These are phyloP conservation scores for Clarireedia hainanense DNA, from an alignment of 2,329 filamentous ascomycete genomes.

Conservation along the genomic window DNA sequence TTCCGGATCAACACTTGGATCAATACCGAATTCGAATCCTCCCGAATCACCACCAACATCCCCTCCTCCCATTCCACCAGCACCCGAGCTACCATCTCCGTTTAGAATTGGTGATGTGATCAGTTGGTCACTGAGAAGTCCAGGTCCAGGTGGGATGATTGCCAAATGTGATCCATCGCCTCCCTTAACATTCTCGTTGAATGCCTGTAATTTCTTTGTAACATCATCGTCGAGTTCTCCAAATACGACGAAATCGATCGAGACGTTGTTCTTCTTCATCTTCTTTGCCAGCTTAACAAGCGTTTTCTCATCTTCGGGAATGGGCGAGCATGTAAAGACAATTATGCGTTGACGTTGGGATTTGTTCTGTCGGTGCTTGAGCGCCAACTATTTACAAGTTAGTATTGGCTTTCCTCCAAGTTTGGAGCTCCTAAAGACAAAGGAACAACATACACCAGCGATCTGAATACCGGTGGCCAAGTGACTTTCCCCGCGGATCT, in stretches of 20 bases:
- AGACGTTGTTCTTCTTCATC: slow-evolving; percentile 97
- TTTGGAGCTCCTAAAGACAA: background rate
- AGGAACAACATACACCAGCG: slow-evolving; percentile 61
- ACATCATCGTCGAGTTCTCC: slow-evolving; percentile 88
- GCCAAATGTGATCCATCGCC: slow-evolving; percentile 87
- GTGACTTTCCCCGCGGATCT: slow-evolving; percentile 84
- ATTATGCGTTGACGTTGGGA: slow-evolving; percentile 94
- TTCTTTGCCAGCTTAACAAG: slow-evolving; percentile 87
- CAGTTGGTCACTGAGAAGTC: slow-evolving; percentile 86
- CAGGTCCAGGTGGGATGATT: slow-evolving; percentile 82
- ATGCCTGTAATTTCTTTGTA: slow-evolving; percentile 85
- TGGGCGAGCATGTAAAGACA: slow-evolving; percentile 90
- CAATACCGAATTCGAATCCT: slow-evolving; percentile 80
- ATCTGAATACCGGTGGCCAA: slow-evolving; percentile 93
- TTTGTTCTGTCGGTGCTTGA: slow-evolving; percentile 98
- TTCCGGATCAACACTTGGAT: slow-evolving; percentile 87
- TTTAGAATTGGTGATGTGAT: slow-evolving; percentile 83
- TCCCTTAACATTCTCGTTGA: slow-evolving; percentile 88
- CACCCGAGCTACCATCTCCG: slow-evolving; percentile 61
- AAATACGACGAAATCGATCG: slow-evolving; percentile 90
- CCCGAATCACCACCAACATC: slow-evolving; percentile 48
- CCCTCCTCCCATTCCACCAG: slow-evolving; percentile 42
- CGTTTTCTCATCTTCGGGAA: slow-evolving; percentile 82
- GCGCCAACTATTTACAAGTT: slow-evolving; percentile 59
- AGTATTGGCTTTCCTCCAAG: background rate